Conservation (phyloP, 768 basidiomycete genomes). For the Pisolithus marmoratus region DNA sequence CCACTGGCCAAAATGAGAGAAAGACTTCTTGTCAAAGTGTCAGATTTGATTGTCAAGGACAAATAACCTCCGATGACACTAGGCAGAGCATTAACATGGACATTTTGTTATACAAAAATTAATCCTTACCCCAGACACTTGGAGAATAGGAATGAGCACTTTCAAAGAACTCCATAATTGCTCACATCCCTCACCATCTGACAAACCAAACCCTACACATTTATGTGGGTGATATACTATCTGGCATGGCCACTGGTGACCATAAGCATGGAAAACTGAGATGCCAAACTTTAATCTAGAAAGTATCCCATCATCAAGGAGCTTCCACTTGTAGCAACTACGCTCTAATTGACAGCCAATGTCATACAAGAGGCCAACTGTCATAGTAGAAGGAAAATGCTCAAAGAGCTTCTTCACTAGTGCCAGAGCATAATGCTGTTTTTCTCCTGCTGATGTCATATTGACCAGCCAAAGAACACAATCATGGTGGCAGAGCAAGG, state of each 20-base stretch:
- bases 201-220: conserved; percentile 23
- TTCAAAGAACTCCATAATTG: conserved; percentile 26
- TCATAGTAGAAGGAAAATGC: conserved; percentile 1
- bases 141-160: conserved; percentile 14
- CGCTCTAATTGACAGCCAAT: conserved; percentile 4
- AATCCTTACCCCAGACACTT: conserved; percentile 14
- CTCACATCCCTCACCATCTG: conserved; percentile 33
- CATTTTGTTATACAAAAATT: neutral
- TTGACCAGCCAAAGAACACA: conserved; percentile 13
- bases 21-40: neutral
- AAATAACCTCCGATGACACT: conserved; percentile 8
- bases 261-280: conserved; percentile 32
- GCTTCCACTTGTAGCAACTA: conserved; percentile 4
- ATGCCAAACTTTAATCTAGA: conserved; percentile 12
- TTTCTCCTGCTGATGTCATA: conserved; percentile 14
- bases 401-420: neutral
- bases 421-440: conserved; percentile 11
- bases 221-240: conserved; percentile 31
- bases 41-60: conserved; percentile 6
- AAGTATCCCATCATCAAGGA: neutral
- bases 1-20: conserved; percentile 4
- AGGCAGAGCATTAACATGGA: neutral
- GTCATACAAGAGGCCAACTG: conserved; percentile 3
- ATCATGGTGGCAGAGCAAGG: conserved; percentile 13
- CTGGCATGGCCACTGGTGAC: conserved; percentile 32